Percentiles rank a stretch among this genome's conserved stretches.
phyloP scores from a whole-genome alignment of 768 basidiomycete genomes.

The Gautieria morchelliformis region DNA sequence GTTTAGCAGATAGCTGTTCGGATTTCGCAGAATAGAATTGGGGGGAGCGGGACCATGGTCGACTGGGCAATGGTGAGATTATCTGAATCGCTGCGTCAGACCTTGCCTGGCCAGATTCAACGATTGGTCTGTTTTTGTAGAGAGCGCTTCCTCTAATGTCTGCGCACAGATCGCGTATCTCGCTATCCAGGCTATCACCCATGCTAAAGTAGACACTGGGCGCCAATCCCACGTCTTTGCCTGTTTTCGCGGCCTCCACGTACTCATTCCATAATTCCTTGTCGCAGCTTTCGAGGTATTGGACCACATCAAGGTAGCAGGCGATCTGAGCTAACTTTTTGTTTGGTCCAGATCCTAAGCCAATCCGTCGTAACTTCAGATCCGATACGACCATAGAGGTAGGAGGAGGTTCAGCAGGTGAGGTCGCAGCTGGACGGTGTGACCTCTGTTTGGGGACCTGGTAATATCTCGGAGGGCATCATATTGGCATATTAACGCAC shows the following conservation, averaged over 20 bases:
- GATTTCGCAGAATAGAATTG: constrained; percentile 43
- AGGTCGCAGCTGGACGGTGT: not conserved
- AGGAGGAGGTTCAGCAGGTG: not conserved
- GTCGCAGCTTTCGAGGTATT: constrained; percentile 83
- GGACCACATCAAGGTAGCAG: constrained; percentile 81
- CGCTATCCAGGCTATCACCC: constrained; percentile 52
- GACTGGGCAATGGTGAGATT: not conserved
- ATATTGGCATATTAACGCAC: constrained; percentile 17
- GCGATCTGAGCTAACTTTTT: constrained; percentile 67
- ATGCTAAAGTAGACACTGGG: constrained; percentile 61
- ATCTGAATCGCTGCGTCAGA: constrained; percentile 8
- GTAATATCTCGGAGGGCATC: not conserved
- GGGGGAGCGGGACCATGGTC: not conserved
- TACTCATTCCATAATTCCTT: constrained; percentile 70
- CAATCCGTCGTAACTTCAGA: constrained; percentile 63
- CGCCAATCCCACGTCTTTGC: constrained; percentile 61
- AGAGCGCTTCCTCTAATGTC: constrained; percentile 57
- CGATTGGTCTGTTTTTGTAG: constrained; percentile 53
- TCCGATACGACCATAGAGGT: constrained; percentile 31
- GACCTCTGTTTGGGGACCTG: not conserved
- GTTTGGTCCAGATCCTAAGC: constrained; percentile 54
- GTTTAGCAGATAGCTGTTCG: constrained; percentile 38
- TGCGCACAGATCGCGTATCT: constrained; percentile 58
- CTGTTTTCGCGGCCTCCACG: constrained; percentile 46
- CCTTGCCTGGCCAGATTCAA: constrained; percentile 14